Evolutionary conservation across 225 moss, liverwort and hornwort genomes (phyloP).

Genomic region (Polytrichum formosum): DNA sequence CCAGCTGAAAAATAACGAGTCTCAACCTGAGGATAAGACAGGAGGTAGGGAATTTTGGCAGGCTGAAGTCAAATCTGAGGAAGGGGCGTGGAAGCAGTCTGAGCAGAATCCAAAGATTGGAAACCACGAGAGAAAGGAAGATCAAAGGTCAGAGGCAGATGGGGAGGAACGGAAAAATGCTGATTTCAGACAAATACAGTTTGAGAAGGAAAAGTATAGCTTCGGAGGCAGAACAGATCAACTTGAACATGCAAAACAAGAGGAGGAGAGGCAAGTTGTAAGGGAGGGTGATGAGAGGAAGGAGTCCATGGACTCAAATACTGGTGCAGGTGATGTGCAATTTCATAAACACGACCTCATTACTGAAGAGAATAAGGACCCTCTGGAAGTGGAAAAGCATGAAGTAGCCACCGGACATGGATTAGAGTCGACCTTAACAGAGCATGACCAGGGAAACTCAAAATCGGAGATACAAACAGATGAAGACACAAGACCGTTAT

Average conservation of each 20-base stretch:
- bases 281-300: not conserved
- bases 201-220: not conserved
- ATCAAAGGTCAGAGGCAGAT: not conserved
- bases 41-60: too few relatives aligned
- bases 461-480: too few relatives aligned
- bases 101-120: not conserved
- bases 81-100: not conserved
- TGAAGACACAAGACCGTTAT: too few relatives aligned
- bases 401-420: too few relatives aligned
- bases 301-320: too few relatives aligned
- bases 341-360: too few relatives aligned
- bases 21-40: constrained; percentile 1
- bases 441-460: too few relatives aligned
- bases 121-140: constrained; percentile 5
- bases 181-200: not conserved
- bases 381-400: not conserved
- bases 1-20: not conserved
- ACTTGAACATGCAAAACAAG: not conserved
- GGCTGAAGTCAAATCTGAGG: constrained; percentile 5
- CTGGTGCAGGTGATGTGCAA: too few relatives aligned
- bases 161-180: not conserved
- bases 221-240: not conserved
- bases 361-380: not conserved
- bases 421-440: too few relatives aligned
- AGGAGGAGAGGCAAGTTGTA: not conserved